phyloP scores from a whole-genome alignment of 2,329 filamentous ascomycete species.

The Alternaria metachromatica region DNA sequence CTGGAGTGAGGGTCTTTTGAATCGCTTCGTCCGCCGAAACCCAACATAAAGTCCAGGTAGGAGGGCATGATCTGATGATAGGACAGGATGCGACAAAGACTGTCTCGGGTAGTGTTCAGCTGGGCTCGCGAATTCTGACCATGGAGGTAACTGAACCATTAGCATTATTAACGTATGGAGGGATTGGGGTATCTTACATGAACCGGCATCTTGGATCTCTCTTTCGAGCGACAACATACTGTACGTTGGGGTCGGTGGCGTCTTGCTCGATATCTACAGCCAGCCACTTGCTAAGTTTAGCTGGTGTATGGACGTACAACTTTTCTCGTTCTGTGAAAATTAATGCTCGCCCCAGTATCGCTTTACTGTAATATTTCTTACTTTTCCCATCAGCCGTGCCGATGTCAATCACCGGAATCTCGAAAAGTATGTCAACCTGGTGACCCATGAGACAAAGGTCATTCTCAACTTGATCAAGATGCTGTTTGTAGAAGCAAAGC shows the following conservation, averaged over 20 bases:
- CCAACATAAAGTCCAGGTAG: constrained; percentile 50
- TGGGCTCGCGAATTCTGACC: constrained; percentile 18
- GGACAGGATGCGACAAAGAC: constrained; percentile 25
- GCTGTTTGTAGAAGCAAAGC: too few species aligned
- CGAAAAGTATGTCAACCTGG: constrained; percentile 5
- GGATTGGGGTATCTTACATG: too few species aligned
- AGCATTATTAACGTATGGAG: too few species aligned
- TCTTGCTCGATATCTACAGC: too few species aligned
- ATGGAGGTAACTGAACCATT: constrained; percentile 32
- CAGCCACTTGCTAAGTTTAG: too few species aligned
- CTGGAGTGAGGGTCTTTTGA: constrained; percentile 45
- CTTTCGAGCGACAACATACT: too few species aligned
- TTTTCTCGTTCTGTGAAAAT: too few species aligned
- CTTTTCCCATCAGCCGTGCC: constrained; percentile 14
- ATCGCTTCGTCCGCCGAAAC: constrained; percentile 45
- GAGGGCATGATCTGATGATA: constrained; percentile 52
- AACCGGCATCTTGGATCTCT: constrained; percentile 33
- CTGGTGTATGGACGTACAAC: too few species aligned
- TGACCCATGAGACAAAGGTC: constrained; percentile 17
- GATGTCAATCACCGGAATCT: constrained; percentile 22
- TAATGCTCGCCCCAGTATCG: too few species aligned
- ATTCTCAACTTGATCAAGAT: too few species aligned
- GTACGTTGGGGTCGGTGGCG: too few species aligned
- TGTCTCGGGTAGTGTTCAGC: constrained; percentile 24
- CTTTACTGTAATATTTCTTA: too few species aligned